phyloP scores from a whole-genome alignment of 352 stramenopile species.

The Globisporangium okanoganense region DNA sequence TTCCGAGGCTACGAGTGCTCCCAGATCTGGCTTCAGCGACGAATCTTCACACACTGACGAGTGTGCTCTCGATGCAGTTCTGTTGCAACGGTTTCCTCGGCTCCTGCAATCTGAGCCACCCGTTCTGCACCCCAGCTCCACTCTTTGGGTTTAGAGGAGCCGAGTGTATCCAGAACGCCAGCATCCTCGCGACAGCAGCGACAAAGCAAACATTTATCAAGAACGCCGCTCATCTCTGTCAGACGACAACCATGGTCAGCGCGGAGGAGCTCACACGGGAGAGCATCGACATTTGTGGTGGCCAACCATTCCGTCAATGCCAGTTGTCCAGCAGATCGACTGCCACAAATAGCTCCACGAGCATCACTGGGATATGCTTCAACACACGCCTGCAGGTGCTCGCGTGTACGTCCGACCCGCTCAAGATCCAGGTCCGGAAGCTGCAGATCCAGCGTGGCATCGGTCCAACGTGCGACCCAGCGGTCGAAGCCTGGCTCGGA shows the following conservation, averaged over 20 bases:
- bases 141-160: not conserved
- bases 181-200: not conserved
- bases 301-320: slow-evolving; percentile 2
- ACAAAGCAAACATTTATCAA: not conserved
- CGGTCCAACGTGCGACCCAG: slow-evolving; percentile 1
- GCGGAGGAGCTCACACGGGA: not conserved
- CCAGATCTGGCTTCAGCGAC: slow-evolving; percentile 19
- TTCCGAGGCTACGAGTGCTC: slow-evolving; percentile 12
- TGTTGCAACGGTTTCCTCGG: slow-evolving; percentile 35
- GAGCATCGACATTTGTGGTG: not conserved
- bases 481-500: slow-evolving; percentile 10
- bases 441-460: slow-evolving; percentile 1
- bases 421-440: slow-evolving; percentile 2
- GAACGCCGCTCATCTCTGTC: not conserved
- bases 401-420: slow-evolving; percentile 5
- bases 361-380: slow-evolving; percentile 5
- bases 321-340: not conserved
- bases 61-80: slow-evolving; percentile 16
- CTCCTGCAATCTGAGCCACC: slow-evolving; percentile 14
- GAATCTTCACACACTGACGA: slow-evolving; percentile 12
- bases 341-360: not conserved
- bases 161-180: not conserved
- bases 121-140: not conserved
- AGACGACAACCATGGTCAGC: not conserved
- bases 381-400: slow-evolving; percentile 10